Conservation (phyloP, 257 asterid genomes). For the Ophiorrhiza pumila region DNA sequence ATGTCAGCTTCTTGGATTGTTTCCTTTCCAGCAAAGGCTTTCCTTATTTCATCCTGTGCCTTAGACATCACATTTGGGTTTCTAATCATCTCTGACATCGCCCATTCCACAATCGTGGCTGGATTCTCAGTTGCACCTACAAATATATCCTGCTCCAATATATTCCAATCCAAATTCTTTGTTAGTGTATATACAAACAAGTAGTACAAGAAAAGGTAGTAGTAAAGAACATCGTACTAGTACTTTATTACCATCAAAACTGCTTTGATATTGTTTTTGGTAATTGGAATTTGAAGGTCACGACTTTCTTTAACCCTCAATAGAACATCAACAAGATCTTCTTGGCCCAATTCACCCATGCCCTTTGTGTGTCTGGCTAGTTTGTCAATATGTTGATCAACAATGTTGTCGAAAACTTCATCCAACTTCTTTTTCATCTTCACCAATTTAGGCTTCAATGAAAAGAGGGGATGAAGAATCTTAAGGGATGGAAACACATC, state of each 20-base stretch:
- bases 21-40: not conserved
- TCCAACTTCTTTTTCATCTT: not conserved
- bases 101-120: not conserved
- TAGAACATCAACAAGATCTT: not conserved
- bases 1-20: no score
- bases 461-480: not conserved
- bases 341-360: not conserved
- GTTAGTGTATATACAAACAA: not conserved
- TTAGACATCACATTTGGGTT: not conserved
- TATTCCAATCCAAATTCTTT: not conserved
- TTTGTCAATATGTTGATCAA: not conserved
- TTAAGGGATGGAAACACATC: not conserved
- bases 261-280: not conserved
- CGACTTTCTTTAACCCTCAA: not conserved
- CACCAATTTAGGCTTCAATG: not conserved
- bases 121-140: not conserved
- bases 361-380: not conserved
- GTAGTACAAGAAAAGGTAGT: not conserved
- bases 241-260: not conserved
- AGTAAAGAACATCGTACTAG: not conserved
- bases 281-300: not conserved
- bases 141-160: constrained; percentile 1
- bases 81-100: no score
- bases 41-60: not conserved
- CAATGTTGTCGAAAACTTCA: not conserved